Evolutionary conservation across 1,139 yeast genomes (phyloP).

Genomic region (Debaryomyces psychrophilus): DNA sequence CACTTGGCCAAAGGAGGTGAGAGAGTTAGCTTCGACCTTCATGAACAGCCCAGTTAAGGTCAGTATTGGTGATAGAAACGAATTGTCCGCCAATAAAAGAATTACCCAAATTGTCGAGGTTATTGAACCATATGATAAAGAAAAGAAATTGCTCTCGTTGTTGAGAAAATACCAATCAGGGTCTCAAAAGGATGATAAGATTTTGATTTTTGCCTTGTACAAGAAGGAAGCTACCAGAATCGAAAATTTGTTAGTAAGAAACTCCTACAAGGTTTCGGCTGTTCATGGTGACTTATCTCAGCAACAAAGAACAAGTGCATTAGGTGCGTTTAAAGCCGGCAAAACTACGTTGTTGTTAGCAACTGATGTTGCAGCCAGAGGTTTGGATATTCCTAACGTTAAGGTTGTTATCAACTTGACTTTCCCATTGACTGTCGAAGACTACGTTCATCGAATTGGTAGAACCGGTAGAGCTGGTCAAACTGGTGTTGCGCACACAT

Average conservation of each 20-base stretch:
- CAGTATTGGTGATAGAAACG: constrained; percentile 92
- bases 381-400: constrained; percentile 96
- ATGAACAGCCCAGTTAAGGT: constrained; percentile 86
- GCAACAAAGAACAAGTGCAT: constrained; percentile 86
- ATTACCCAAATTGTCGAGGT: constrained; percentile 95
- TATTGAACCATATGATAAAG: constrained; percentile 80
- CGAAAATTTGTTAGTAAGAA: constrained; percentile 71
- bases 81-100: constrained; percentile 89
- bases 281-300: constrained; percentile 96
- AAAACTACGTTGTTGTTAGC: constrained; percentile 78
- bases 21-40: constrained; percentile 86
- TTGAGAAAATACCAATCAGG: constrained; percentile 77
- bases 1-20: constrained; percentile 90
- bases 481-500: constrained; percentile 90
- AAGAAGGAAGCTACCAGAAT: constrained; percentile 95
- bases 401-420: constrained; percentile 94
- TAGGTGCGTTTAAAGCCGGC: constrained; percentile 84
- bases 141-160: constrained; percentile 69
- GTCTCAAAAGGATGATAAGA: constrained; percentile 68
- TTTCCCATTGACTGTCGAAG: constrained; percentile 97
- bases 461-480: constrained; percentile 99
- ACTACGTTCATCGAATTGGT: constrained; percentile 97
- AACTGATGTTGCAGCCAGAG: constrained; percentile 99
- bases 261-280: constrained; percentile 84
- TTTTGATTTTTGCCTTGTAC: constrained; percentile 89